Conservation (phyloP, 2,329 filamentous ascomycete genomes). For the Sporothrix mexicana region DNA sequence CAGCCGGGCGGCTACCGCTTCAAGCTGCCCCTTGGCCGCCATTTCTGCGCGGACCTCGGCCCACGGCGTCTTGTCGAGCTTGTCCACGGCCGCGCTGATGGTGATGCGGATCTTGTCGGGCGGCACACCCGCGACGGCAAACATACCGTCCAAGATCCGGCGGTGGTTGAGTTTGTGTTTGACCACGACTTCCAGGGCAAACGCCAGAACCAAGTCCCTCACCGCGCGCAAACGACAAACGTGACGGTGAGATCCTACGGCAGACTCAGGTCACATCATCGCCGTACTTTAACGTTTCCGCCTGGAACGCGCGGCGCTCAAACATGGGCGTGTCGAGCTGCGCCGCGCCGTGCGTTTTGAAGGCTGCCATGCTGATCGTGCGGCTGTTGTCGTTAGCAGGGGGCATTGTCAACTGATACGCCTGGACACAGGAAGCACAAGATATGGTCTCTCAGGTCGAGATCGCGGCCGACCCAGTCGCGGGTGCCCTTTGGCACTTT, state of each 20-base stretch:
- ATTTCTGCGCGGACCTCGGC: conserved; percentile 46
- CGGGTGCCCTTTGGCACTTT: not conserved
- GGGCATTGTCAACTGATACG: not conserved
- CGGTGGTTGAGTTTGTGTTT: conserved; percentile 92
- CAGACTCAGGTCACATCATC: no score
- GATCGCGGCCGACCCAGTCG: conserved; percentile 6
- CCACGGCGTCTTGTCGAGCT: conserved; percentile 11
- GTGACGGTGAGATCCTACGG: no score
- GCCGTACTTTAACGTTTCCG: conserved; percentile 14
- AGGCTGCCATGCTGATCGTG: not conserved
- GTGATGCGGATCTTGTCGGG: not conserved
- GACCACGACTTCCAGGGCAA: conserved; percentile 81
- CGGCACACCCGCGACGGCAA: conserved; percentile 88
- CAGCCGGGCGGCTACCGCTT: conserved; percentile 59
- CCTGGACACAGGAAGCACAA: not conserved
- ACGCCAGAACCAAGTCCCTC: no score
- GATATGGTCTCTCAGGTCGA: not conserved
- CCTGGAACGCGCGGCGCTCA: not conserved
- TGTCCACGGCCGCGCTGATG: conserved; percentile 11
- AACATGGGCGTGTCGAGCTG: conserved; percentile 13
- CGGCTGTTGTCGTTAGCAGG: not conserved
- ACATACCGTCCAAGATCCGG: conserved; percentile 46
- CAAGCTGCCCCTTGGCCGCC: not conserved
- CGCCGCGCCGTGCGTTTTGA: not conserved
- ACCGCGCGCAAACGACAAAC: no score